Evolutionary conservation across 192 early-diverging fungal genomes (phyloP), one percentile per base, ranked within the genome.

Genomic region (Gaertneriomyces sp.): DNA sequence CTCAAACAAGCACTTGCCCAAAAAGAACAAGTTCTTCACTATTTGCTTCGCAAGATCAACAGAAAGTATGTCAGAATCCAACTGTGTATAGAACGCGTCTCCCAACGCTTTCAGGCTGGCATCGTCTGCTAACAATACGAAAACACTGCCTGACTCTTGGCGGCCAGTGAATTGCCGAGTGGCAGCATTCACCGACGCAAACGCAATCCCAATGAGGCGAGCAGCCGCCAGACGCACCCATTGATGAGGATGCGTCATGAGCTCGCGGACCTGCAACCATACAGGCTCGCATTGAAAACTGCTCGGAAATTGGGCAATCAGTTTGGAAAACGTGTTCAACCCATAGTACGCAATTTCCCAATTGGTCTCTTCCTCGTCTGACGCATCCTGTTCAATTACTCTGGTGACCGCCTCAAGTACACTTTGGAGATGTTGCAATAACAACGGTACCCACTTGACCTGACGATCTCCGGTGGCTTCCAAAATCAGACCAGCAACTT

Each of bases 1-100:
- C 52, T 54, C 46, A 52, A 60, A 66, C 58, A 83, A n/a, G 53
- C 61, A 64, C 63, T 90, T 91, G 50, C 88, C 92, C 53, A 96
- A 76, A 76, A 94, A 98, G 67, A 91, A 89, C 61, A 98, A 68
- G 74, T 98, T 98, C 82, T 97, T 95, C 42, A 94, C 89, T 52
- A 94, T 73, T 74, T 96, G 94, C 61, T 82, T 89, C 5, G 89
- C 91, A 38, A 93, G 83, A 20, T 96, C 95, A 40, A 82, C 75
- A 40, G 87, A 78, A 38, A 97, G 42, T 39, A 73, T 45, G 14
- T 51, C 43, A 14, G 76, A 76, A 50, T 78, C 67, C 42, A 82
- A 51, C 58, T 84, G 78, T 38, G 64, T 61, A 11, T 78, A 63
- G 58, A 89, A 73, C 4, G 71, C 68, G 40, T 74, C 71, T 0